Base-by-base conservation (phyloP, 2,329 filamentous ascomycete genomes). In the Xylaria sp. region DNA sequence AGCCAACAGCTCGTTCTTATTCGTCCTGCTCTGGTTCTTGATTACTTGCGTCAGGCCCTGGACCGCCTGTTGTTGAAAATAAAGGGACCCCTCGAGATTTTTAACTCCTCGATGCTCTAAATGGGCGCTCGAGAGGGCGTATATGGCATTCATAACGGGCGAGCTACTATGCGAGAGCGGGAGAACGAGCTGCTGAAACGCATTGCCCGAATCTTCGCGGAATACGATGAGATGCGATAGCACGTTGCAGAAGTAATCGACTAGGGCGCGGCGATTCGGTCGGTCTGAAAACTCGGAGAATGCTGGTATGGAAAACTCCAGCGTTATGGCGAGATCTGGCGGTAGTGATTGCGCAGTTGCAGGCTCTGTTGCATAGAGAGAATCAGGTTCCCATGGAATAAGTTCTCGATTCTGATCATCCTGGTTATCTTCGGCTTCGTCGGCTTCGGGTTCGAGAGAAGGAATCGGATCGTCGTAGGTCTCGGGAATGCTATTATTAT, bases 101-200 rank as follows among this genome's bases (percentile, higher is more conserved):
- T 79, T 73, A 4, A 83, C 74, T 1, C 81, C 82, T 30, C 82
- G 75, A 53, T 83, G 91, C 65, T 93, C 89, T 59, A 95, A 77
- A 71, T 96, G 94, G 60, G 92, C 93, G 59, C 89, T 90, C 0
- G 91, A 85, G 6, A 97, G 77, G 0, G 92, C 91, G 60, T 90
- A 92, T 61, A 97, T 88, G 8, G 92, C 91, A 69, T 94, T 91
- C 72, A 90, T 89, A 3, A 96, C 80, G 1, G 83, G 80, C 0
- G 76, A 75, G 67, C 82, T 84, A 49, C 70, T 75, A 53, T 80
- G 76, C 2, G 82, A 83, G 46, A 87, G 74, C 1, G 84, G 84
- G n/a, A 87, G 73, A 7, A 87, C 80, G 11, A 86, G 75, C 65
- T 85, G 82, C 64, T 84, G 82, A 66, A 87, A 87, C 0, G 84